Evolutionary conservation across 768 basidiomycete genomes (phyloP).

Genomic region (Calvatia gigantea): DNA sequence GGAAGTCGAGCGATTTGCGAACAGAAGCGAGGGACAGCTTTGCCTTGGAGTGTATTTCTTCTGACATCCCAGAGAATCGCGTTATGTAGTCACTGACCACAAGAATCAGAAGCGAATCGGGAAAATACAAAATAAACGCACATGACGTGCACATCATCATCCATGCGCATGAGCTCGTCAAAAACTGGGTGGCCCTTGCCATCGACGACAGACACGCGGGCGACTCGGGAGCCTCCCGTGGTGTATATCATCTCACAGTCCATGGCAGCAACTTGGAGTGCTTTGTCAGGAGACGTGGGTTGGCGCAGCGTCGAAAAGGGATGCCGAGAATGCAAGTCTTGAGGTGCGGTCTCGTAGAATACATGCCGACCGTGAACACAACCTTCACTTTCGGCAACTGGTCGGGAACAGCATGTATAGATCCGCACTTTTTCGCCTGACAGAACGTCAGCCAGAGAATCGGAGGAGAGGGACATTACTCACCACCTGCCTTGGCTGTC

Average conservation of each 20-base stretch:
- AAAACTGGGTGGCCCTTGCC: constrained; percentile 69
- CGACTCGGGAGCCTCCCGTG: constrained; percentile 88
- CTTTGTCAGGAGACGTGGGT: constrained; percentile 21
- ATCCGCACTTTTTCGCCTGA: constrained; percentile 66
- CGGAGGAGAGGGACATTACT: constrained; percentile 17
- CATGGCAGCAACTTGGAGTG: constrained; percentile 78
- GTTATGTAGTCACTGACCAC: constrained; percentile 91
- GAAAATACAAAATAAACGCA: constrained; percentile 30
- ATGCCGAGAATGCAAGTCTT: constrained; percentile 69
- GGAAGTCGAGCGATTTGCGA: constrained; percentile 60
- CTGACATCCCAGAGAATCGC: constrained; percentile 80
- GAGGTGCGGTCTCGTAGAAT: constrained; percentile 74
- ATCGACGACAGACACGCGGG: constrained; percentile 87
- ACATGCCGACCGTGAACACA: constrained; percentile 85
- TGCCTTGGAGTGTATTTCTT: constrained; percentile 57
- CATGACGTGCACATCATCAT: constrained; percentile 77
- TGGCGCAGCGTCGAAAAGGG: constrained; percentile 54
- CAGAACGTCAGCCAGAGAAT: constrained; percentile 8
- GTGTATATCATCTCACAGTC: constrained; percentile 99
- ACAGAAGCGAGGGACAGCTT: constrained; percentile 62
- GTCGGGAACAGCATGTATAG: constrained; percentile 77
- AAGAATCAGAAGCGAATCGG: constrained; percentile 5
- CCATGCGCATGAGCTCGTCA: constrained; percentile 81
- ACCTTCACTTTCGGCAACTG: constrained; percentile 54
- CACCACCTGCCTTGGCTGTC: constrained; percentile 63